A percentile compares a stretch with the other conserved stretches of the same genome.
These are phyloP conservation scores for Thermomucor indicae-seudaticae DNA, from an alignment of 371 early-diverging fungal genomes.

Conservation along the genomic window DNA sequence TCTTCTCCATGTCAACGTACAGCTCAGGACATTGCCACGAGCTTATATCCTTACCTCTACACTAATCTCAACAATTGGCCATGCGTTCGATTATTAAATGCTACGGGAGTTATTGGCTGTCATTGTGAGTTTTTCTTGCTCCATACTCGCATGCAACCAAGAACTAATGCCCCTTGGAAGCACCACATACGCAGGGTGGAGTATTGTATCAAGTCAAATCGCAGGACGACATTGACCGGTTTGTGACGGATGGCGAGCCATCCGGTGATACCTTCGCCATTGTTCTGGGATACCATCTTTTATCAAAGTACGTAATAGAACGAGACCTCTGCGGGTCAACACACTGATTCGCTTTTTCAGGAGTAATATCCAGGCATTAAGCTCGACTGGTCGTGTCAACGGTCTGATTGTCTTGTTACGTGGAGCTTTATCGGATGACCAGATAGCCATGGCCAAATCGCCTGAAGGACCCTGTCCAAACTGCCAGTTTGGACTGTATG, in stretches of 20 bases:
- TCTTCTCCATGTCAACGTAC: background rate
- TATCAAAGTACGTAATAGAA: constrained; percentile 46
- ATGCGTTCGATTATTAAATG: constrained; percentile 58
- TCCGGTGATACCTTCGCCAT: constrained; percentile 46
- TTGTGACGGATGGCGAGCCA: constrained; percentile 17
- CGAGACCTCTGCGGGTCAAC: background rate
- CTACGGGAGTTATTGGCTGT: constrained; percentile 57
- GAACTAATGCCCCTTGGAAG: constrained; percentile 1
- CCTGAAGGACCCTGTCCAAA: constrained; percentile 69
- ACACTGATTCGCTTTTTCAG: background rate
- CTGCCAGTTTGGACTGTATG: constrained; percentile 69
- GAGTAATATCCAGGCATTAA: constrained; percentile 17
- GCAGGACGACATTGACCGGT: constrained; percentile 46
- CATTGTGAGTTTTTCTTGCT: constrained; percentile 51
- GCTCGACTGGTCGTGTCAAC: constrained; percentile 11
- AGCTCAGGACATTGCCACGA: constrained; percentile 42
- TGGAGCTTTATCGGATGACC: background rate
- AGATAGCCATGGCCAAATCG: constrained; percentile 27
- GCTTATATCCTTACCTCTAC: constrained; percentile 48
- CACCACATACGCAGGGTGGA: constrained; percentile 40
- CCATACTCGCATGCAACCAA: background rate
- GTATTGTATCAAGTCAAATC: constrained; percentile 54
- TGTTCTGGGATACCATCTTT: constrained; percentile 57
- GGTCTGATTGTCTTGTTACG: constrained; percentile 25
- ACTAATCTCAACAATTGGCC: constrained; percentile 52